phyloP scores from a whole-genome alignment of 805 yeast genomes.

The Kodamaea jinghongensis region DNA sequence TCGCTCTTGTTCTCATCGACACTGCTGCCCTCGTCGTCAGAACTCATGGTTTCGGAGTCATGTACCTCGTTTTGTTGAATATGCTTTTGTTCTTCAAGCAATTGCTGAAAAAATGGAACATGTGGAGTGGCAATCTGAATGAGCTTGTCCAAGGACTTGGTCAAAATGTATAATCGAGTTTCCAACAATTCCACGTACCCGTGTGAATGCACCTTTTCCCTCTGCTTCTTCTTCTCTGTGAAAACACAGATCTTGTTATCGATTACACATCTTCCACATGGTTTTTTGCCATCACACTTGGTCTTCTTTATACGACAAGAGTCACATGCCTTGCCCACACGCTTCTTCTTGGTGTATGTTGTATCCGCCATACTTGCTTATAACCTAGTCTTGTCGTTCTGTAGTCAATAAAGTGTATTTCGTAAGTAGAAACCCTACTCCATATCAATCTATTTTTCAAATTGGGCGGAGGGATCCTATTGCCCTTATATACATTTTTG shows the following conservation, averaged over 20 bases:
- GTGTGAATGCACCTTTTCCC: constrained; percentile 54
- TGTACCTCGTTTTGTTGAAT: constrained; percentile 4
- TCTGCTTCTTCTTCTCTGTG: constrained; percentile 51
- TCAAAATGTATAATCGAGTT: constrained; percentile 51
- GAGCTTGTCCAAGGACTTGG: constrained; percentile 47
- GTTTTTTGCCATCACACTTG: constrained; percentile 61
- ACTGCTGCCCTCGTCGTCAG: constrained; percentile 3
- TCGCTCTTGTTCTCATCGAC: constrained; percentile 9
- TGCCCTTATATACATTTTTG: too few species aligned
- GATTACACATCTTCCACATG: constrained; percentile 53
- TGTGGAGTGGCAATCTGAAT: constrained; percentile 22
- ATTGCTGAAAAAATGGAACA: constrained; percentile 15
- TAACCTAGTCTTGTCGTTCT: too few species aligned
- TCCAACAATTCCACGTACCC: constrained; percentile 66
- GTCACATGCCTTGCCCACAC: constrained; percentile 67
- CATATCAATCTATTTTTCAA: too few species aligned
- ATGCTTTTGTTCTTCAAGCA: constrained; percentile 9
- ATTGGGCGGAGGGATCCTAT: too few species aligned
- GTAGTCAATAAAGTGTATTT: too few species aligned
- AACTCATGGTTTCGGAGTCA: constrained; percentile 5
- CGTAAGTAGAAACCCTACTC: too few species aligned
- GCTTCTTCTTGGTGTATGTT: constrained; percentile 36
- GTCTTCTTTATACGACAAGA: constrained; percentile 62
- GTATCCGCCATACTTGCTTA: too few species aligned
- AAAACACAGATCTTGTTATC: constrained; percentile 61